phyloP scores from a whole-genome alignment of 257 asterid genomes.

The Lycium barbarum region DNA sequence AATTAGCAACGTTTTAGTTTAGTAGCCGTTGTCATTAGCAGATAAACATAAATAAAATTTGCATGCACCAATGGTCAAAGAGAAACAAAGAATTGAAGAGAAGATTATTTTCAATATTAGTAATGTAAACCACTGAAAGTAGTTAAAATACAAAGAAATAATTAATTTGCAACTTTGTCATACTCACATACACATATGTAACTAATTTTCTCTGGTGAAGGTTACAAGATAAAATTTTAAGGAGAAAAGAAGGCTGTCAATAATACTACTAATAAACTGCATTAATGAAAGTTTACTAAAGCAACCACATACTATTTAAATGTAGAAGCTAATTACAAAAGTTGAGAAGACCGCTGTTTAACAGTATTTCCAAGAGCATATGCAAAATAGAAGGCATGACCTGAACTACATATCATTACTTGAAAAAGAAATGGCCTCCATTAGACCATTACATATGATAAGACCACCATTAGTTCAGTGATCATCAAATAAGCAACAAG shows the following conservation, averaged over 20 bases:
- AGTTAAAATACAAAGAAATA: neutral
- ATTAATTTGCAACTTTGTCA: neutral
- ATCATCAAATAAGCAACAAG: neutral
- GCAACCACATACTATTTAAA: neutral
- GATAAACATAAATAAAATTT: neutral
- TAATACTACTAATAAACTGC: neutral
- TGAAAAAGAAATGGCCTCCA: neutral
- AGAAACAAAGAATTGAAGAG: neutral
- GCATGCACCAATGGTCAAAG: neutral
- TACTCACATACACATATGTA: neutral
- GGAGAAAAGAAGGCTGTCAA: neutral
- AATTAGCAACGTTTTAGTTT: neutral
- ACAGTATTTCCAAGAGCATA: neutral
- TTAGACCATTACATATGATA: neutral
- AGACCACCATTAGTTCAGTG: neutral
- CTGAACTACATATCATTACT: neutral
- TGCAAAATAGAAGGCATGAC: neutral
- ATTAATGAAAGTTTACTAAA: neutral
- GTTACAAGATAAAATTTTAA: neutral
- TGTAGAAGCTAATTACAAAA: neutral
- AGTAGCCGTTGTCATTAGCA: neutral
- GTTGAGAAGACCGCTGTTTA: neutral
- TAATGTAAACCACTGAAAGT: neutral
- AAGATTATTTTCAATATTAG: neutral
- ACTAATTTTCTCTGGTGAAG: neutral